Evolutionary conservation across 1,284 basidiomycete genomes (phyloP).

Genomic region (Ceraceosorus bombacis): DNA sequence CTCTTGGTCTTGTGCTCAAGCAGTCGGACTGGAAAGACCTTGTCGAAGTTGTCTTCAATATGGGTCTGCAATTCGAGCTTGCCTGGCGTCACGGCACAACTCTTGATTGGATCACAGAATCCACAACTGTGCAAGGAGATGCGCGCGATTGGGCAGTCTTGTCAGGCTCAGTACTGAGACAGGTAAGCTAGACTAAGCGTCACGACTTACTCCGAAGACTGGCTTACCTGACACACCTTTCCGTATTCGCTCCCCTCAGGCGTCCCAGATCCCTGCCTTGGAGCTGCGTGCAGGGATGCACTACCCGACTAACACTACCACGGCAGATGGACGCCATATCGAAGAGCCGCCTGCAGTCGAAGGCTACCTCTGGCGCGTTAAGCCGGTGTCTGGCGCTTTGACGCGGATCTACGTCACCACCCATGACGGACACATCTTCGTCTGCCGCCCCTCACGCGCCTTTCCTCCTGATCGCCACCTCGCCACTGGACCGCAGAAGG

Average conservation of each 20-base stretch:
- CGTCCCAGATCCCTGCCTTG: slow-evolving; percentile 53
- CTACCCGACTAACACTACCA: slow-evolving; percentile 55
- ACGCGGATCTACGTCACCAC: slow-evolving; percentile 64
- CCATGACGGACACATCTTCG: slow-evolving; percentile 67
- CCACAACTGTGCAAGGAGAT: slow-evolving; percentile 59
- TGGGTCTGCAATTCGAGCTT: slow-evolving; percentile 62
- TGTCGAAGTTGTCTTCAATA: slow-evolving; percentile 55
- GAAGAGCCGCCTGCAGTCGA: slow-evolving; percentile 68
- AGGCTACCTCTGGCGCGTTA: slow-evolving; percentile 66
- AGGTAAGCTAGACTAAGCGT: slow-evolving; percentile 52
- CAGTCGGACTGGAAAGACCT: slow-evolving; percentile 61
- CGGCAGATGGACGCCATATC: slow-evolving; percentile 56
- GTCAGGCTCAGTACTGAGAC: slow-evolving; percentile 63
- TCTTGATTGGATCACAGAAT: slow-evolving; percentile 72
- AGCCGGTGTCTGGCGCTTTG: slow-evolving; percentile 58
- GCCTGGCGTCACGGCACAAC: slow-evolving; percentile 66
- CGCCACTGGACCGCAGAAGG: slow-evolving; percentile 48
- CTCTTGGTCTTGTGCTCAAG: slow-evolving; percentile 53
- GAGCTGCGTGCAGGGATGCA: slow-evolving; percentile 68
- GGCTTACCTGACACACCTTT: slow-evolving; percentile 2
- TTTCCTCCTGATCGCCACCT: slow-evolving; percentile 61
- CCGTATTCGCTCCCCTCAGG: slow-evolving; percentile 4
- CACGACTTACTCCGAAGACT: slow-evolving; percentile 1
- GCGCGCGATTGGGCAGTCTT: slow-evolving; percentile 65
- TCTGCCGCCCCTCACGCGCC: slow-evolving; percentile 55